Conservation (phyloP, 1,139 yeast genomes). For the Blastobotrys proliferans region DNA sequence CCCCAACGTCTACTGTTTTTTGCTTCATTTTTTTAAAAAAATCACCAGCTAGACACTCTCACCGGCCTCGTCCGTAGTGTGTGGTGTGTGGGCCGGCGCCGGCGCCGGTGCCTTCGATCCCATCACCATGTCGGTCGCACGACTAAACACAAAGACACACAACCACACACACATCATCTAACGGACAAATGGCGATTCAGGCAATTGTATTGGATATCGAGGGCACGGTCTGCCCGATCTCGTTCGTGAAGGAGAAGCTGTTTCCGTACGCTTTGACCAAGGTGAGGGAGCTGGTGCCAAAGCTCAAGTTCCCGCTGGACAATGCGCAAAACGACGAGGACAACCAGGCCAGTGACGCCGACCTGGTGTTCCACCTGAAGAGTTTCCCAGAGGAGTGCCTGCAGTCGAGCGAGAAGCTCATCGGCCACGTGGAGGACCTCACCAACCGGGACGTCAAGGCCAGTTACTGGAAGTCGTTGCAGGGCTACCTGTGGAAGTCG, state of each 20-base stretch:
- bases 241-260: constrained; percentile 73
- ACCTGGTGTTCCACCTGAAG: constrained; percentile 33
- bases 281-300: constrained; percentile 21
- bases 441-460: constrained; percentile 73
- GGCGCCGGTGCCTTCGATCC: neutral
- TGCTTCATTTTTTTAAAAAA: no score
- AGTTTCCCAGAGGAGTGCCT: constrained; percentile 44
- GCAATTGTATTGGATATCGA: constrained; percentile 69
- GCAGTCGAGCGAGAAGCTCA: constrained; percentile 32
- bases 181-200: constrained; percentile 3
- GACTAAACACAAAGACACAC: no score
- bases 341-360: constrained; percentile 3
- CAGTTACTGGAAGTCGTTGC: constrained; percentile 69
- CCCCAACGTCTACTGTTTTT: no score
- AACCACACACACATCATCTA: no score
- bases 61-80: neutral
- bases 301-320: constrained; percentile 28
- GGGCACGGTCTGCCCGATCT: constrained; percentile 88
- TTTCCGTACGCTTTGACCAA: constrained; percentile 40
- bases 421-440: constrained; percentile 49
- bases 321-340: neutral
- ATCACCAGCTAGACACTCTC: neutral
- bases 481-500: constrained; percentile 76
- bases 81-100: neutral
- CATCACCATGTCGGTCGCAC: no score